These are phyloP conservation scores for Erythrobasidium hasegawianum DNA, from an alignment of 1,284 basidiomycete genomes.

Conservation along the genomic window DNA sequence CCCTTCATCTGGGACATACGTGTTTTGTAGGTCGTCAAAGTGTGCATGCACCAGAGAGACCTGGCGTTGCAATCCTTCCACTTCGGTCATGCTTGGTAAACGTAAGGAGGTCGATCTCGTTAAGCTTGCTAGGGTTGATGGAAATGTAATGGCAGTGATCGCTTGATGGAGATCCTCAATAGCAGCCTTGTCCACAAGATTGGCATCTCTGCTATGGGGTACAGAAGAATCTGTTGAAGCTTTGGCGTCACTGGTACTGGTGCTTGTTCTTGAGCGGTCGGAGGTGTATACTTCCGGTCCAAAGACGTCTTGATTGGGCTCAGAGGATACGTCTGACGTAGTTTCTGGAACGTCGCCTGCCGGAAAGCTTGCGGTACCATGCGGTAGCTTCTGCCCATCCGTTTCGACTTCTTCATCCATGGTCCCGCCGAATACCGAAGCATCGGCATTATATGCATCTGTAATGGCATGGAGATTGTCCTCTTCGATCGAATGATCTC, in stretches of 20 bases:
- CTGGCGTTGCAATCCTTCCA: constrained; percentile 53
- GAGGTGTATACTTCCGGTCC: neutral
- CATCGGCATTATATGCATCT: too few relatives aligned
- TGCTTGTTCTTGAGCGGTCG: constrained; percentile 1
- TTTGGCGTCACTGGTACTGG: too few relatives aligned
- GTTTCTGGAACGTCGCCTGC: too few relatives aligned
- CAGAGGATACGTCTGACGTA: too few relatives aligned
- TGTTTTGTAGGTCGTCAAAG: constrained; percentile 53
- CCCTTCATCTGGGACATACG: constrained; percentile 49
- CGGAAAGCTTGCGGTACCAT: too few relatives aligned
- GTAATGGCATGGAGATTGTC: too few relatives aligned
- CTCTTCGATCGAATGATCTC: too few relatives aligned
- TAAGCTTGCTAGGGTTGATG: too few relatives aligned
- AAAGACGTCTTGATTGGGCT: constrained; percentile 2
- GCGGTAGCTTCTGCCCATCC: too few relatives aligned
- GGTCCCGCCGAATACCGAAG: too few relatives aligned
- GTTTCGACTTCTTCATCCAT: too few relatives aligned
- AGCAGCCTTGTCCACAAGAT: neutral
- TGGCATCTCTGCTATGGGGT: neutral
- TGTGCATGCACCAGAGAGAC: constrained; percentile 48
- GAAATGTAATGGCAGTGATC: too few relatives aligned
- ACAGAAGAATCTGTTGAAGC: neutral
- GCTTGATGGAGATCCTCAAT: neutral
- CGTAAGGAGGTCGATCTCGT: neutral
- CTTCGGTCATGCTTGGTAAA: constrained; percentile 46